These are phyloP conservation scores for Monascus purpureus DNA, from an alignment of 495 filamentous ascomycete genomes.

Conservation along the genomic window DNA sequence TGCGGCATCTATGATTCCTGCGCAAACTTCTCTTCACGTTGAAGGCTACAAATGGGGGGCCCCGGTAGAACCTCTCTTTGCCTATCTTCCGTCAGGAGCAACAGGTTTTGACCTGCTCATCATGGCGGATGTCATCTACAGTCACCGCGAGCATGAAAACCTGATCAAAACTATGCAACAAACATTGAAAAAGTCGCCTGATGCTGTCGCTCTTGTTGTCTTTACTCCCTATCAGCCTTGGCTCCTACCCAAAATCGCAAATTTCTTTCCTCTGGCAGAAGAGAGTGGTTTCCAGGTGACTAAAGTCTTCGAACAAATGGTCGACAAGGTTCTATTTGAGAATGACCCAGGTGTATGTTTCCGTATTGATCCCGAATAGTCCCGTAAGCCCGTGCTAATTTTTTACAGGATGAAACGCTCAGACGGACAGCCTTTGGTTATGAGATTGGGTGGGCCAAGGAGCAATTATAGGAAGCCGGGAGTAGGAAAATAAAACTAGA, in stretches of 20 bases:
- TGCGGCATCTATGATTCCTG: slow-evolving; percentile 18
- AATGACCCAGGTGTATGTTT: slow-evolving; percentile 58
- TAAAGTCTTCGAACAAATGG: slow-evolving; percentile 65
- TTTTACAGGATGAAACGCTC: slow-evolving; percentile 46
- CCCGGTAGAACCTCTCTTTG: slow-evolving; percentile 34
- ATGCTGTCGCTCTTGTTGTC: slow-evolving; percentile 63
- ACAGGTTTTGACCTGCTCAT: slow-evolving; percentile 64
- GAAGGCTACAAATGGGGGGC: slow-evolving; percentile 76
- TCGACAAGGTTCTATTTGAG: slow-evolving; percentile 79
- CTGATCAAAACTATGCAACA: slow-evolving; percentile 54
- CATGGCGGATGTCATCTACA: slow-evolving; percentile 79
- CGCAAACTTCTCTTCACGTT: slow-evolving; percentile 27
- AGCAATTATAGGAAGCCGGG: slow-evolving; percentile 12
- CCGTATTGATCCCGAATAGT: neutral
- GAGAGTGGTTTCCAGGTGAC: slow-evolving; percentile 55
- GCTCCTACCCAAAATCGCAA: slow-evolving; percentile 69
- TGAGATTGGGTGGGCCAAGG: slow-evolving; percentile 35
- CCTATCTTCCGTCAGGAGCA: slow-evolving; percentile 23
- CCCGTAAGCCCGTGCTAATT: neutral
- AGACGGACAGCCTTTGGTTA: slow-evolving; percentile 73
- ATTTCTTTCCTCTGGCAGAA: slow-evolving; percentile 66
- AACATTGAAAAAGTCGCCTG: slow-evolving; percentile 40
- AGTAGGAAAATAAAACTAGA: too few relatives aligned
- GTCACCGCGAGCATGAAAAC: slow-evolving; percentile 68
- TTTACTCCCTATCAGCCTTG: slow-evolving; percentile 91